These are phyloP conservation scores for Coix lacrymajobi DNA, from an alignment of 176 grass and related monocot genomes.

Conservation along the genomic window DNA sequence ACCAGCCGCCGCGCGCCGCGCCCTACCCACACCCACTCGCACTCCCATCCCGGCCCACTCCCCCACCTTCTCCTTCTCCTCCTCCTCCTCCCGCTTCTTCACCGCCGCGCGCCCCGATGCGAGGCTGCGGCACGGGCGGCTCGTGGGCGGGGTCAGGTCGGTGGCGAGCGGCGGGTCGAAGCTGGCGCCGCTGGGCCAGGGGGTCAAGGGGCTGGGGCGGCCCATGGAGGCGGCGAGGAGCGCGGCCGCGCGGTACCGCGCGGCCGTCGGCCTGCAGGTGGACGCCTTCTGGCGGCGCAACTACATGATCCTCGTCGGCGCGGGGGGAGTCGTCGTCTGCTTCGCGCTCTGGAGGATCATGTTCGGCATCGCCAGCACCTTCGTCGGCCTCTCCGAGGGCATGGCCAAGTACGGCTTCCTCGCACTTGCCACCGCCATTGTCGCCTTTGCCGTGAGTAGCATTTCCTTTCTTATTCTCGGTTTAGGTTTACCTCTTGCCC, in stretches of 20 bases:
- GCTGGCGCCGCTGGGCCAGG: conserved; percentile 44
- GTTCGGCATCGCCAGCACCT: conserved; percentile 89
- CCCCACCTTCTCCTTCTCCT: not conserved
- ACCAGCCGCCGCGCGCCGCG: not conserved
- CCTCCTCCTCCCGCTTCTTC: conserved; percentile 25
- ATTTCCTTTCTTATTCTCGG: not conserved
- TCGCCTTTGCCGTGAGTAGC: conserved; percentile 72
- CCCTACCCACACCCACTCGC: not conserved
- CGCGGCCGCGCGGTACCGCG: conserved; percentile 52
- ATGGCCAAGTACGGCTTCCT: conserved; percentile 99
- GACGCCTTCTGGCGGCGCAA: conserved; percentile 96
- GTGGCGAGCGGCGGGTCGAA: conserved; percentile 19
- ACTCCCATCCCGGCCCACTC: not conserved
- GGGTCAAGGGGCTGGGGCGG: conserved; percentile 64
- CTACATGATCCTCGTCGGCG: conserved; percentile 69
- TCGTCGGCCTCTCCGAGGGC: conserved; percentile 87
- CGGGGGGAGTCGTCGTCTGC: conserved; percentile 58
- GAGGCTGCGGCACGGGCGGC: not conserved
- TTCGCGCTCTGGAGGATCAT: conserved; percentile 81
- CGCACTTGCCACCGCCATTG: conserved; percentile 81
- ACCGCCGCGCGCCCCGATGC: conserved; percentile 14
- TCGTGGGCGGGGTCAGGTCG: conserved; percentile 20
- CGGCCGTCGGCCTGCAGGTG: conserved; percentile 61
- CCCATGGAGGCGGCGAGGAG: conserved; percentile 42
- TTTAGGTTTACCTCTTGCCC: not conserved